Percentiles rank a stretch among this genome's conserved stretches.
Conservation (phyloP, 164 flowering plant genomes). For the Amborella trichopoda region DNA sequence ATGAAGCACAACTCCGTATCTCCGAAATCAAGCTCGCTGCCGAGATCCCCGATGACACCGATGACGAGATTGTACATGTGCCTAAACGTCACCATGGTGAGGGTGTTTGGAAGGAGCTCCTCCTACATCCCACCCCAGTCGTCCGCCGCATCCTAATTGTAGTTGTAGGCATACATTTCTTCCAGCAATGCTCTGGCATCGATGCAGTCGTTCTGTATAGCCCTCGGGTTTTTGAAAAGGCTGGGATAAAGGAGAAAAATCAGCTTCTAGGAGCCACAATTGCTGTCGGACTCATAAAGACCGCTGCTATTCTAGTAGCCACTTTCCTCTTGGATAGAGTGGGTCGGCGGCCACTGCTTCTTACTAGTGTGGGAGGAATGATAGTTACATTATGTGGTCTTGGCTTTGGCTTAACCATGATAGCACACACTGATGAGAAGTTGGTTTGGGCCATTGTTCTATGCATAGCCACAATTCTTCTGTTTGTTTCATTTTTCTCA, state of each 20-base stretch:
- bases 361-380: conserved; percentile 52
- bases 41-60: conserved; percentile 37
- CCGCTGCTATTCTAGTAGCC: conserved; percentile 37
- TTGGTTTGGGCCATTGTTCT: conserved; percentile 37
- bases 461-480: conserved; percentile 19
- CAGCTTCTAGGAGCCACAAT: conserved; percentile 41
- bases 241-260: conserved; percentile 29
- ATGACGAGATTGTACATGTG: conserved; percentile 35
- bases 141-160: conserved; percentile 50
- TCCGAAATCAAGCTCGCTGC: conserved; percentile 54
- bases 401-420: conserved; percentile 25
- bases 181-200: conserved; percentile 62
- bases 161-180: conserved; percentile 58
- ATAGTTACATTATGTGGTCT: conserved; percentile 26
- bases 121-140: conserved; percentile 43
- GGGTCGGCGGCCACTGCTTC: conserved; percentile 58
- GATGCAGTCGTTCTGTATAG: conserved; percentile 66
- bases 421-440: conserved; percentile 23
- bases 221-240: conserved; percentile 50
- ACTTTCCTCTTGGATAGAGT: conserved; percentile 37
- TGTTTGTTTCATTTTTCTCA: conserved; percentile 42
- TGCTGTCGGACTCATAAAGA: conserved; percentile 55
- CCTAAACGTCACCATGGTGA: conserved; percentile 24
- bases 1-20: conserved; percentile 38
- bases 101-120: conserved; percentile 54